Conservation (phyloP, 768 basidiomycete species). For the Inosperma sp. region DNA sequence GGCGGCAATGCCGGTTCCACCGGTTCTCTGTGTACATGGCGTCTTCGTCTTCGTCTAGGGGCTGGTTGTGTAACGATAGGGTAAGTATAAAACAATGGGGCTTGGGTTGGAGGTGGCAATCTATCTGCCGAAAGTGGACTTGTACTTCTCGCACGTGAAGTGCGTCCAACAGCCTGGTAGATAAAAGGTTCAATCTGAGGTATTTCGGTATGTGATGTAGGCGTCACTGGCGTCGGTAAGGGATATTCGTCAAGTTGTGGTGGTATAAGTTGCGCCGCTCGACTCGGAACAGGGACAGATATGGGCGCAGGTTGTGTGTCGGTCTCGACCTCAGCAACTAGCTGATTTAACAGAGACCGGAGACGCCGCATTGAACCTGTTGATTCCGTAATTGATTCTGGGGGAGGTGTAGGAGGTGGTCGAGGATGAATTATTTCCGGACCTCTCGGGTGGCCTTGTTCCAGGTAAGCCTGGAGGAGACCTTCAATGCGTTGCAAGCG, state of each 20-base stretch:
- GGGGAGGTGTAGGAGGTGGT: conserved; percentile 19
- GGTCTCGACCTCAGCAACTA: conserved; percentile 17
- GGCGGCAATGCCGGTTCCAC: not conserved
- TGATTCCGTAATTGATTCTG: conserved; percentile 27
- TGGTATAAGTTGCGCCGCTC: conserved; percentile 52
- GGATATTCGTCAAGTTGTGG: conserved; percentile 60
- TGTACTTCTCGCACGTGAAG: conserved; percentile 30
- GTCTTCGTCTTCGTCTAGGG: not conserved
- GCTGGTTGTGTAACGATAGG: not conserved
- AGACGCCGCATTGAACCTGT: conserved; percentile 29
- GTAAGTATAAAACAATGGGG: conserved; percentile 12
- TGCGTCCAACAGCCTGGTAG: conserved; percentile 44
- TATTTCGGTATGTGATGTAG: conserved; percentile 40
- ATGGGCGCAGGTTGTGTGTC: conserved; percentile 33
- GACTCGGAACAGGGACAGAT: conserved; percentile 43
- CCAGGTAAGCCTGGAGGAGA: conserved; percentile 37
- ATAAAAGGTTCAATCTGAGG: conserved; percentile 52
- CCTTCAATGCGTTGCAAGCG: conserved; percentile 45
- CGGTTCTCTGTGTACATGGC: not conserved
- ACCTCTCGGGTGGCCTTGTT: conserved; percentile 30
- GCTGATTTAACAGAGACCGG: conserved; percentile 22
- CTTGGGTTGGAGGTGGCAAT: conserved; percentile 23
- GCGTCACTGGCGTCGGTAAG: conserved; percentile 40
- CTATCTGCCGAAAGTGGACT: conserved; percentile 33
- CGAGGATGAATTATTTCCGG: conserved; percentile 19